A percentile compares a stretch with the other conserved stretches of the same genome.
Conservation (phyloP, 2,329 filamentous ascomycete genomes). For the Lasiodiplodia sp. region DNA sequence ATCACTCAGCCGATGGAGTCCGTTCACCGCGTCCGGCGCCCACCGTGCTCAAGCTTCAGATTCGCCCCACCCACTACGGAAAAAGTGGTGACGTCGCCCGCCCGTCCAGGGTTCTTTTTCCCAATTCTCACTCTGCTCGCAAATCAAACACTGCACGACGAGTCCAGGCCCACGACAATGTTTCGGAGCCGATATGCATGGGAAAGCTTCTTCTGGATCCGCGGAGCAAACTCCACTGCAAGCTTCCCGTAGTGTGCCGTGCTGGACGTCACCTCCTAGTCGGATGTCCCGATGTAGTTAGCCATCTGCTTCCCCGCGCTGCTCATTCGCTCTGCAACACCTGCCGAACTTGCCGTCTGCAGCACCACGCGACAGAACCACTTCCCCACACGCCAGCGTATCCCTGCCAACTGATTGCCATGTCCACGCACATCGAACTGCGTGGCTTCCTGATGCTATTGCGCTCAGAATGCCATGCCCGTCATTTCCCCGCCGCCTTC, state of each 20-base stretch:
- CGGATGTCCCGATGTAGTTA: not conserved
- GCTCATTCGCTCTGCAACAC: not conserved
- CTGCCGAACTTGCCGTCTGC: not conserved
- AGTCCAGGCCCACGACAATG: not conserved
- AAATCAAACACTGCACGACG: not conserved
- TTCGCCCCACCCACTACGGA: not conserved
- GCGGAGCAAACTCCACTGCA: not conserved
- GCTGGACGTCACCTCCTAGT: not conserved
- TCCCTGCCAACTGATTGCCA: not conserved
- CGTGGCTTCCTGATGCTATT: not conserved
- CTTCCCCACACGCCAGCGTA: not conserved
- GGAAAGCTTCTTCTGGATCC: constrained; percentile 1
- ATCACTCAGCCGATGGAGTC: not conserved
- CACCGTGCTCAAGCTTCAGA: not conserved
- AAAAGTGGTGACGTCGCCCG: constrained; percentile 15
- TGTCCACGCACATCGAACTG: not conserved
- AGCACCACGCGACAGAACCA: not conserved
- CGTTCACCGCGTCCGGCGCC: not conserved
- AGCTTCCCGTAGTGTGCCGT: not conserved
- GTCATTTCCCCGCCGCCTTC: constrained; percentile 23
- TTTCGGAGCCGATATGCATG: not conserved
- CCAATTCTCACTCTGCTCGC: not conserved
- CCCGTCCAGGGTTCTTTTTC: not conserved
- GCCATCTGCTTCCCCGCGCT: constrained; percentile 8
- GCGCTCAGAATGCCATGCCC: constrained; percentile 27